Base-by-base conservation (phyloP, 2,329 filamentous ascomycete genomes). In the Phaeosphaeriaceae sp. region DNA sequence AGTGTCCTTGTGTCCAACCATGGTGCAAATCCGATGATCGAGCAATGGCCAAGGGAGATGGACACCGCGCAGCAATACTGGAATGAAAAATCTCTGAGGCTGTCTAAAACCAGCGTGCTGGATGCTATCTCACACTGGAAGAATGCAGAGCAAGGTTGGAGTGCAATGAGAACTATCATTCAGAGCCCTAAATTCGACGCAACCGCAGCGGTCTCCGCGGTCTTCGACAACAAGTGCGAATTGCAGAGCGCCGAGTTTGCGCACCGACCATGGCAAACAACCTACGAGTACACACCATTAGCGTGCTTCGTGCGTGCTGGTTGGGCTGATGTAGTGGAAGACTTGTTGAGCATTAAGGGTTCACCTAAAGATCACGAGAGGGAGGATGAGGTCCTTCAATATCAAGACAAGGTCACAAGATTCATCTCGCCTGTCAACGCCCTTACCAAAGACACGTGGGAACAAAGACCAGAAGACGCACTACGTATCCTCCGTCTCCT, bases 171-270 rank as follows among this genome's bases (percentile, higher is more conserved):
- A 22, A 48, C 61, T 17, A 61, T 67, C 24, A 66, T 64, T 48
- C 58, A 64, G 7, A 61, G 56, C 31, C 57, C 56, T 1, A 55
- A 58, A 7, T 66, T 67, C 4, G 57, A 66, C 11, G 61, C 65
- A 4, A 48, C 60, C 5, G 51, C 59, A 4, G 46, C 60, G 2
- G 57, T 66, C 5, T 54, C 63, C 7, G 61, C 61, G 5, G 52
- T 64, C 10, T 67, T 66, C n/a, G 65, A 67, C 36, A 67, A 53
- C 21, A 63, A 58, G 31, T 64, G 65, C 22, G 65, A 67, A 25
- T n/a, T 60, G 10, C 57, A 66, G 21, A 53, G 52, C 17, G 57
- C 59, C 3, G 58, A 58, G 21, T 61, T 61, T 22, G 40, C 49
- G 3, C 11, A 66, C 25, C 54, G 61, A n/a, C 63, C 65, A 20